Conservation (phyloP, 768 basidiomycete genomes). For the Suillus weaverae region DNA sequence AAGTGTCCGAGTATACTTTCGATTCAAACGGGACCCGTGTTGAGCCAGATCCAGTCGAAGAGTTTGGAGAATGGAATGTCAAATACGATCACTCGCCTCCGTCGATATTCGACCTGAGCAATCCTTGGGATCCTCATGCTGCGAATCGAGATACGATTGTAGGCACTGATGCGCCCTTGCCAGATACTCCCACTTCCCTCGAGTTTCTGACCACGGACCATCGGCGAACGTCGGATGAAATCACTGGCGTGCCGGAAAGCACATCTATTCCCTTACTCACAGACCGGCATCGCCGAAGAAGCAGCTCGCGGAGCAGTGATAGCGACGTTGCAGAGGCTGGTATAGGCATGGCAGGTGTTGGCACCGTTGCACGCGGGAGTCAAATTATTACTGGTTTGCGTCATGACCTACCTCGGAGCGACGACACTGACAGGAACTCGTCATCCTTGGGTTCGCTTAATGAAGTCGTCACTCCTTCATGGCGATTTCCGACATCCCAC, state of each 20-base stretch:
- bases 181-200: constrained; percentile 16
- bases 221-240: constrained; percentile 4
- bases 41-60: constrained; percentile 10
- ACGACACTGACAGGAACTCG: constrained; percentile 10
- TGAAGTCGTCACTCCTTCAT: neutral
- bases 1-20: constrained; percentile 34
- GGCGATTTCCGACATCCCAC: neutral
- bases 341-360: constrained; percentile 46
- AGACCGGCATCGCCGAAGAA: constrained; percentile 24
- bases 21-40: constrained; percentile 32
- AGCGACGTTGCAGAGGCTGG: constrained; percentile 25
- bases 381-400: constrained; percentile 18
- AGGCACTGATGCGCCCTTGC: constrained; percentile 22
- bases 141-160: constrained; percentile 31
- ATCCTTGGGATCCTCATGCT: constrained; percentile 26
- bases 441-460: neutral
- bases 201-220: constrained; percentile 10
- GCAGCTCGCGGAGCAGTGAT: constrained; percentile 13
- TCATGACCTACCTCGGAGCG: constrained; percentile 15
- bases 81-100: constrained; percentile 5
- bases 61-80: constrained; percentile 14
- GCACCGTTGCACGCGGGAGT: constrained; percentile 41
- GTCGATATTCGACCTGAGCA: constrained; percentile 12
- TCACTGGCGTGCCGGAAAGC: constrained; percentile 12
- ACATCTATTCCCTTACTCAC: constrained; percentile 34